Percentiles rank a stretch among this genome's conserved stretches.
Conservation (phyloP, 768 basidiomycete genomes). For the Calocybe indica region DNA sequence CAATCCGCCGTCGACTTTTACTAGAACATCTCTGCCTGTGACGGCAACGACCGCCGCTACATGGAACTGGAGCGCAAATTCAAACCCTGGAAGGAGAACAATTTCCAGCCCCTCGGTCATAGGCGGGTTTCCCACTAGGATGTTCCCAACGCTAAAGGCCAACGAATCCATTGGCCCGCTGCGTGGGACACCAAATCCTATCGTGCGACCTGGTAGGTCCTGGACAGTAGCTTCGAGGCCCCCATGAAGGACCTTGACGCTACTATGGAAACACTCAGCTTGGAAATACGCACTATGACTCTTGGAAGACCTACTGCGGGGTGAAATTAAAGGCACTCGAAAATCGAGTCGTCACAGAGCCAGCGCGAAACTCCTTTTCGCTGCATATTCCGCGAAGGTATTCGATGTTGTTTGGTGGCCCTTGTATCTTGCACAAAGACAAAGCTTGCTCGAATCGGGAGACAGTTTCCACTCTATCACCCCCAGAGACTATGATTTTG, state of each 20-base stretch:
- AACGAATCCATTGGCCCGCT: conserved; percentile 61
- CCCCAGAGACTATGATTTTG: conserved; percentile 52
- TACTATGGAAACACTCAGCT: conserved; percentile 20
- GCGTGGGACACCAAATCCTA: conserved; percentile 53
- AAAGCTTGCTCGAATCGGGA: conserved; percentile 34
- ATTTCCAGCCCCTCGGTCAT: conserved; percentile 54
- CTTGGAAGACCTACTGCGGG: conserved; percentile 28
- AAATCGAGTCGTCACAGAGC: conserved; percentile 43
- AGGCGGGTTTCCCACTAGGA: conserved; percentile 47
- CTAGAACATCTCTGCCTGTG: conserved; percentile 41
- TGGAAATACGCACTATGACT: not conserved
- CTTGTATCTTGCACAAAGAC: conserved; percentile 35
- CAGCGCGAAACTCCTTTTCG: conserved; percentile 30
- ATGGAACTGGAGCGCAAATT: conserved; percentile 45
- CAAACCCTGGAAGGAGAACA: conserved; percentile 35
- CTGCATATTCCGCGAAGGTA: conserved; percentile 42
- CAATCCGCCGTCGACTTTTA: conserved; percentile 33
- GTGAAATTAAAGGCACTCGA: conserved; percentile 35
- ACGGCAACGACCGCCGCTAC: conserved; percentile 43
- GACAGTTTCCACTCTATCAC: conserved; percentile 39
- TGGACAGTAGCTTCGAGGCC: conserved; percentile 56
- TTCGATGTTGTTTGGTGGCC: conserved; percentile 55
- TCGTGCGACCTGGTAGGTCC: conserved; percentile 47
- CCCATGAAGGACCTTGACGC: conserved; percentile 46
- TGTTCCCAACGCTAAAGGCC: conserved; percentile 51